Base-by-base conservation (phyloP, 2,329 filamentous ascomycete genomes). In the Colletotrichum gloeosporioides region DNA sequence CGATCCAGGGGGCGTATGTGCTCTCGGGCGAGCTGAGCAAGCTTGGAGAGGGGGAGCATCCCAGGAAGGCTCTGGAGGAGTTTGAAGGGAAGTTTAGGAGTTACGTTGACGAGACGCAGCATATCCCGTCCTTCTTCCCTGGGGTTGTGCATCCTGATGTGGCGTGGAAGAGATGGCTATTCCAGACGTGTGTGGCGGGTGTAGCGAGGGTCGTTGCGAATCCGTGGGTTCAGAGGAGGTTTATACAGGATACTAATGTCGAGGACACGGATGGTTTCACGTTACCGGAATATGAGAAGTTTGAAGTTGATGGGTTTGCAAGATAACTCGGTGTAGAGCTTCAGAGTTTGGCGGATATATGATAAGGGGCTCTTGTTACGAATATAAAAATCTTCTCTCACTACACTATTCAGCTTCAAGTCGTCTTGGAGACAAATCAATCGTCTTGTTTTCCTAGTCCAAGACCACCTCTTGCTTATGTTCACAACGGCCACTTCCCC, bases 1-100 rank as follows among this genome's bases (percentile, higher is more conserved):
- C 85, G 2, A 79, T 90, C 4, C 79, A 88, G n/a, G 86, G 86
- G 2, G 88, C 88, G 1, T 90, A 91, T 79, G 80, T 90, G 5
- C 83, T 91, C 3, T 88, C 89, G 0, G 89, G 89, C 8, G 89
- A 89, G 78, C 83, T 89, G 29, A 73, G 75, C 59, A 78, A 73
- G 71, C 72, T 76, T 12, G 59, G 61, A 4, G 32, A n/a, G 7
- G 57, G 65, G 3, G 66, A 73, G 8, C 65, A 73, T 32, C 71
- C 71, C 2, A 3, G 29, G 3, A 55, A 25, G 31, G 78, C 77
- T 3, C 55, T 78, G 12, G 73, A 67, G 18, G 74, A 55, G 18
- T 79, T 78, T 44, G 76, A 79, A 16, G 16, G 8, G 3, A 49
- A 36, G 10, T 59, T 79, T 16, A 66, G 78, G 12, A 69, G 68